Conservation (phyloP, 108 stramenopile genomes). For the Nitzschia sp. region DNA sequence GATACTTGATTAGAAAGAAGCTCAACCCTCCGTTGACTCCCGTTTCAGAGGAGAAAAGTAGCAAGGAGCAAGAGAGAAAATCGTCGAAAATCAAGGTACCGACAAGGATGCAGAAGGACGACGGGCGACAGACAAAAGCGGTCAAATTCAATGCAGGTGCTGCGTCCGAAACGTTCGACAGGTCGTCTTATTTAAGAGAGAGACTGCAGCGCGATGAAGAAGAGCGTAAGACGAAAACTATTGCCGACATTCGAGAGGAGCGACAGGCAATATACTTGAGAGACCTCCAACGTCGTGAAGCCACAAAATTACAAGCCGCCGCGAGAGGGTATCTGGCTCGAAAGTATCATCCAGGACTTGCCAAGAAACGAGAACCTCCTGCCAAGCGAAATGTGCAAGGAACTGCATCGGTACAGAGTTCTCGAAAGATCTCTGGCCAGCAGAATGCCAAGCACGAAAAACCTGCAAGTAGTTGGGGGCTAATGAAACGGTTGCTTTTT, state of each 20-base stretch:
- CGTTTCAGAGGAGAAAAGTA: not conserved
- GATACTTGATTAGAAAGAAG: not conserved
- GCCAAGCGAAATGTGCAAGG: not conserved
- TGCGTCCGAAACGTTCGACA: conserved; percentile 1
- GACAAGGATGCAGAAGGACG: not conserved
- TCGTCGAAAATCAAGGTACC: not conserved
- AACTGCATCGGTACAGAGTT: not conserved
- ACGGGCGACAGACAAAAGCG: not conserved
- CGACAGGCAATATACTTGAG: conserved; percentile 3
- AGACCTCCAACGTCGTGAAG: conserved; percentile 12
- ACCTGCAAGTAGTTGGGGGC: not conserved
- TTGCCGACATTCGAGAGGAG: conserved; percentile 6
- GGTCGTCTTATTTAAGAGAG: conserved; percentile 10
- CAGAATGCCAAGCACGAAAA: not conserved
- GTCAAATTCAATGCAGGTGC: not conserved
- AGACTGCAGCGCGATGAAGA: conserved; percentile 12
- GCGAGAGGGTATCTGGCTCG: conserved; percentile 3
- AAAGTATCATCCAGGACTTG: not conserved
- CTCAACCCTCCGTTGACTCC: not conserved
- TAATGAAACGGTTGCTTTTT: conserved; percentile 1
- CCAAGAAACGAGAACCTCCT: not conserved
- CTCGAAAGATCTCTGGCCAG: not conserved
- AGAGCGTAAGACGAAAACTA: not conserved
- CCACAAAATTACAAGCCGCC: conserved; percentile 12
- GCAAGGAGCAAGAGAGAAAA: not conserved